A percentile compares a stretch with the other conserved stretches of the same genome.
These are phyloP conservation scores for Saccharomyces paradoxus DNA, from an alignment of 805 yeast species.

Conservation along the genomic window DNA sequence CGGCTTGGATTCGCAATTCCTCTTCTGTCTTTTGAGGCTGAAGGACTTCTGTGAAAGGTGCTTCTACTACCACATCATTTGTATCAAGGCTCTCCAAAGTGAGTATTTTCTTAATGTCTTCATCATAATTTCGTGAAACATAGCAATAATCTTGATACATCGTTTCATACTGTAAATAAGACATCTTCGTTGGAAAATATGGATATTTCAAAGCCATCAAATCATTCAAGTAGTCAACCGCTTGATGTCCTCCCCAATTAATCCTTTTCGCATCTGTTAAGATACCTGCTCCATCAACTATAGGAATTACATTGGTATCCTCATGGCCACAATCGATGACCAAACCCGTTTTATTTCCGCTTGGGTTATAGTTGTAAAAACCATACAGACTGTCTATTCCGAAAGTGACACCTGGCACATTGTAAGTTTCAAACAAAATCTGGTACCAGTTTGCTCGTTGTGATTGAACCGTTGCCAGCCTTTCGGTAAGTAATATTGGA, in stretches of 20 bases:
- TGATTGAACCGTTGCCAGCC: constrained; percentile 57
- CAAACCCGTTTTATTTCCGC: constrained; percentile 43
- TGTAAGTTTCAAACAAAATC: constrained; percentile 75
- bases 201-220: constrained; percentile 80
- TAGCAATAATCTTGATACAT: constrained; percentile 73
- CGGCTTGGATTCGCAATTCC: constrained; percentile 69
- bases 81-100: constrained; percentile 55
- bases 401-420: constrained; percentile 61
- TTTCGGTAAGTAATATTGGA: constrained; percentile 77
- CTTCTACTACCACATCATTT: constrained; percentile 73
- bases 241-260: constrained; percentile 84
- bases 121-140: constrained; percentile 57
- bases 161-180: constrained; percentile 52
- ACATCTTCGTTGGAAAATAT: constrained; percentile 71
- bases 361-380: constrained; percentile 54
- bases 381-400: constrained; percentile 83
- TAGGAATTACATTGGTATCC: constrained; percentile 75
- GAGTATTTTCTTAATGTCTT: constrained; percentile 51
- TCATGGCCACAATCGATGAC: constrained; percentile 80
- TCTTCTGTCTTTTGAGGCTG: constrained; percentile 74
- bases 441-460: constrained; percentile 76
- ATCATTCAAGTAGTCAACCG: constrained; percentile 53
- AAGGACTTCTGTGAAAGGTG: constrained; percentile 61
- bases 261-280: constrained; percentile 67
- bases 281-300: constrained; percentile 58